A percentile compares a stretch with the other conserved stretches of the same genome.
Conservation (phyloP, 495 filamentous ascomycete species). For the Hypoxylon subgilvum region DNA sequence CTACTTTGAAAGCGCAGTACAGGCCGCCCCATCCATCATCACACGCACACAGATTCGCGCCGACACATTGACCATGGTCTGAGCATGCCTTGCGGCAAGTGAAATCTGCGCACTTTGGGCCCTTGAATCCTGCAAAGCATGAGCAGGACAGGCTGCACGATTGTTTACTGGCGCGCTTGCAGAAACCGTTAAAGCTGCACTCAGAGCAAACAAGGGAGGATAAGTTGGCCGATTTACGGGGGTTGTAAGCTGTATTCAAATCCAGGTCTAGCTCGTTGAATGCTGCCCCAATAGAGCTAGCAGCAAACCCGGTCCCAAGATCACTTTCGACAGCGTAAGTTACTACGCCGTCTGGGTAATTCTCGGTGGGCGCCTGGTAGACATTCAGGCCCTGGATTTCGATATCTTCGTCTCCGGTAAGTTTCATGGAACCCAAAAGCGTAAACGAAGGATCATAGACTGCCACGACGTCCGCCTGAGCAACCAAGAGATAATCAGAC, state of each 20-base stretch:
- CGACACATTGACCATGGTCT: constrained; percentile 40
- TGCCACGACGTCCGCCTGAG: constrained; percentile 32
- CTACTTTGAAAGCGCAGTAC: constrained; percentile 43
- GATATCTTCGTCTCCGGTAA: constrained; percentile 34
- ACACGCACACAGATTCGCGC: constrained; percentile 40
- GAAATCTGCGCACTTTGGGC: constrained; percentile 26
- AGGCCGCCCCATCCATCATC: constrained; percentile 40
- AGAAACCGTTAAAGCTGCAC: constrained; percentile 38
- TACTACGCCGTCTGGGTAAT: constrained; percentile 34
- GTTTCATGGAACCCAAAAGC: constrained; percentile 28
- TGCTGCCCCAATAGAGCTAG: constrained; percentile 34
- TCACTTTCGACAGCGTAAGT: constrained; percentile 33
- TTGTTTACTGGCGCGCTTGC: not conserved
- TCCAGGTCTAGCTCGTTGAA: constrained; percentile 26
- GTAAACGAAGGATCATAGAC: constrained; percentile 33
- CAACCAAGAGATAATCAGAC: constrained; percentile 40
- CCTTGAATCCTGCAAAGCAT: constrained; percentile 41
- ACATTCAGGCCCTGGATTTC: constrained; percentile 37
- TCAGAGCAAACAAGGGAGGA: constrained; percentile 16
- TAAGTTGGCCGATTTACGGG: constrained; percentile 17
- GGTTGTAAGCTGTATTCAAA: constrained; percentile 37
- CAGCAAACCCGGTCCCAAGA: constrained; percentile 29
- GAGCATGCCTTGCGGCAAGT: constrained; percentile 42
- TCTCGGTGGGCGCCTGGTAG: constrained; percentile 33
- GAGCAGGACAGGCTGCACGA: constrained; percentile 14